Evolutionary conservation across 345 rosid genomes (phyloP), one percentile per base, ranked within the genome.

Genomic region (Chamaenerion angustifolium): DNA sequence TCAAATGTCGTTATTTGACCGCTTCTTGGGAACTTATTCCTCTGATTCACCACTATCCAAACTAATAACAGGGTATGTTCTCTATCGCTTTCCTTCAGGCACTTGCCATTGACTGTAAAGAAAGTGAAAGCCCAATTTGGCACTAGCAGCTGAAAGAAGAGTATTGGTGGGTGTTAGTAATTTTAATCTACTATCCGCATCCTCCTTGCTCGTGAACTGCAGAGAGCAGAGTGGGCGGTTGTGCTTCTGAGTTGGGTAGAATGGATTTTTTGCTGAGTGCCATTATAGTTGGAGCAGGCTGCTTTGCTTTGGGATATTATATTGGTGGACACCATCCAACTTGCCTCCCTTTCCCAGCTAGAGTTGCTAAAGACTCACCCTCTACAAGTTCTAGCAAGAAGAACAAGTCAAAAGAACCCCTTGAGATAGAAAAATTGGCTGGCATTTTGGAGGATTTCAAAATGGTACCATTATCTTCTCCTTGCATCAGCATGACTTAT

Each of bases 191-290:
- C 37, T 31, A 8, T 31, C 37, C 37, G 10, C 37, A 5, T 31
- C 37, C 37, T 1, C 37, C 37, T 31, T 31, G 37, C 37, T 31
- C 37, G 37, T 5, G 37, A 3, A 31, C 37, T 31, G 37, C 37
- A 31, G 37, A 49, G 16, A 16, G 40, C 13, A 11, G 8, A 49
- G 52, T 23, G 16, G 4, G 56, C n/a, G 21, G 18, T 31, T 43
- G 58, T 49, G 11, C 37, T 31, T 31, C 37, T 31, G 54, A 53
- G 19, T 40, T 9, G 48, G 44, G 41, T 43, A 27, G 40, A 60
- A 83, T 84, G 95, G 95, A 77, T 69, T 68, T 78, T 45, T 92
- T 89, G 95, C 69, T 92, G 45, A 73, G 92, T 62, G 73, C 93
- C 61, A 67, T 92, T 27, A 60, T 92, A 59, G 67, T 87, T 45